Evolutionary conservation across 2,329 filamentous ascomycete species (phyloP).

Genomic region (Endocalyx cinctus): DNA sequence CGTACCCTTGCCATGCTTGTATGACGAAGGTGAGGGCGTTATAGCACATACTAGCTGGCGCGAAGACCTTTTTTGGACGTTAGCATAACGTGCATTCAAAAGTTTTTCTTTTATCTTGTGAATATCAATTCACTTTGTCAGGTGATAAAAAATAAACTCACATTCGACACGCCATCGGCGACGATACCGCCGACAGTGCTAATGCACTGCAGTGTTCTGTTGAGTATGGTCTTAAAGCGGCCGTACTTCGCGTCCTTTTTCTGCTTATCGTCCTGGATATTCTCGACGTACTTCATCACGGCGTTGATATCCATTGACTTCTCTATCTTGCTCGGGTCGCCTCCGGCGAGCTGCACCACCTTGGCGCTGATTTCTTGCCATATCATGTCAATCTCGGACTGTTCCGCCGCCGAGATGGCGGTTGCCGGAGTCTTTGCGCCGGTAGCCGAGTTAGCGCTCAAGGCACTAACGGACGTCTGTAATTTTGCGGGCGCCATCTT

Average conservation of each 20-base stretch:
- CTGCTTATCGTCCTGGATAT: conserved; percentile 19
- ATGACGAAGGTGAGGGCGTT: conserved; percentile 33
- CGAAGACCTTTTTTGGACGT: conserved; percentile 31
- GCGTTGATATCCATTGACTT: conserved; percentile 23
- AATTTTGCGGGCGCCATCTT: conserved; percentile 19
- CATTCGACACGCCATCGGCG: conserved; percentile 21
- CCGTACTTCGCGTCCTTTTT: conserved; percentile 25
- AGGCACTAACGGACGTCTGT: conserved; percentile 13
- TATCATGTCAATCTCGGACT: conserved; percentile 26
- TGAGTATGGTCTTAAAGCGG: conserved; percentile 22
- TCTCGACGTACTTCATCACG: conserved; percentile 25
- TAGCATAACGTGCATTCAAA: too few species aligned
- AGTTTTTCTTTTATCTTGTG: too few species aligned
- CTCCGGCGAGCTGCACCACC: conserved; percentile 28
- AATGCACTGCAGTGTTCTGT: conserved; percentile 28
- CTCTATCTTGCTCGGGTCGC: conserved; percentile 20
- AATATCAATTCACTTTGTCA: too few species aligned
- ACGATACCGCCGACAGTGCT: conserved; percentile 30
- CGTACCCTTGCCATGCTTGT: conserved; percentile 30
- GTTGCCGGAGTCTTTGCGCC: conserved; percentile 18
- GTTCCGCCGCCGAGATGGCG: conserved; percentile 19
- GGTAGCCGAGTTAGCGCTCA: conserved; percentile 14
- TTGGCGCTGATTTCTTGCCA: conserved; percentile 29
- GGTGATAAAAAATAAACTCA: conserved; percentile 8
- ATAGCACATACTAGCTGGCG: conserved; percentile 28